Evolutionary conservation across 2,329 filamentous ascomycete genomes (phyloP), one percentile per base, ranked within the genome.

Genomic region (Aspergillus hiratsukae): DNA sequence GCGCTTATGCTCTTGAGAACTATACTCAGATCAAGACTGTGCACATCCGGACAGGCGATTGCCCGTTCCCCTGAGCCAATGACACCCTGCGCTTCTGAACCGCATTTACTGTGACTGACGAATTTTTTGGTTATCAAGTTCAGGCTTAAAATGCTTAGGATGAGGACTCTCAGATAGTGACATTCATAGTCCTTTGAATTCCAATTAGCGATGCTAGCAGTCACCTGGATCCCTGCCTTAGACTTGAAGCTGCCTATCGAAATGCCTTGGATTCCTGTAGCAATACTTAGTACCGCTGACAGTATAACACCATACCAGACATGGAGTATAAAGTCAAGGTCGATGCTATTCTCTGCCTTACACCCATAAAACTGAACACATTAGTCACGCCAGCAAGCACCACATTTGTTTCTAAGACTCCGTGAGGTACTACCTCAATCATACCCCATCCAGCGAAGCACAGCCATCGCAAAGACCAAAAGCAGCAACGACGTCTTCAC

Each of bases 1-100:
- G 75, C 51, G 63, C 72, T 55, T 76, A 76, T 53, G 75, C 74
- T 9, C 66, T 76, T 8, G 67, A 75, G 54, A 75, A 76, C 62
- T 77, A 77, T 61, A 76, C 75, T 4, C 66, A 77, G 57, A 56
- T 76, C 58, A 77, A 77, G 67, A 69, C 73, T 3, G 74, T 77
- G 23, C 43, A 46, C 5, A 17, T 46, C 9, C 43, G 23, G 6
- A 21, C 23, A 14, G 23, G 21, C 11, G 43, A 46, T 25, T 37
- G 31, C 31, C 31, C 31, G 14, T 37, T 37, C 31, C 31, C 31
- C 14, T 37, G 31, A 37, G 31, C 28, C 14, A 7, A 7, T 37
- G 5, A 37, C 31, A 31, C 10, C 3, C 14, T 37, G 31, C 31
- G 14, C 31, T 35, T 35, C 5, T 4, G 31, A 35, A 6, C 14